Conservation (phyloP, 805 yeast genomes). For the Teunomyces kruisii region DNA sequence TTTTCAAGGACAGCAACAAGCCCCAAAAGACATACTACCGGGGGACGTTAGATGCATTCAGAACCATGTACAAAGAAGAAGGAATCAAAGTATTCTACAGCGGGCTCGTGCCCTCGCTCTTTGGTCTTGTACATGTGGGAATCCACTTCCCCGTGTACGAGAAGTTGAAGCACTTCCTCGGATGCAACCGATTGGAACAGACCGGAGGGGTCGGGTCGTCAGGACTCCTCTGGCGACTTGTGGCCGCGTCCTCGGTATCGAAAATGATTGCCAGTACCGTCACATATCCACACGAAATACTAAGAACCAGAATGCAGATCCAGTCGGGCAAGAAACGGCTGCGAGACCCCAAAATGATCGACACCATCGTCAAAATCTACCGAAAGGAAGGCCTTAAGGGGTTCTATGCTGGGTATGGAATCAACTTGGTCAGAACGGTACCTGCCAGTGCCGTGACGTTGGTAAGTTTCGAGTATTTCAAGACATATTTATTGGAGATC, state of each 20-base stretch:
- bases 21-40: constrained; percentile 49
- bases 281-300: constrained; percentile 94
- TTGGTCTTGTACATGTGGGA: constrained; percentile 92
- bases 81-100: constrained; percentile 82
- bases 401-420: constrained; percentile 85
- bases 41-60: constrained; percentile 83
- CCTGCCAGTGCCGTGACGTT: constrained; percentile 96
- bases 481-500: constrained; percentile 47
- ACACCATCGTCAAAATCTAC: constrained; percentile 44
- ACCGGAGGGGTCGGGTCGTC: background rate
- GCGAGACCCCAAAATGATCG: constrained; percentile 20
- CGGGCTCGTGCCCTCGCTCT: constrained; percentile 85
- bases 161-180: constrained; percentile 59
- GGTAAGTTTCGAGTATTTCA: constrained; percentile 84
- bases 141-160: constrained; percentile 96
- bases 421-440: constrained; percentile 85
- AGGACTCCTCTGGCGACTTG: constrained; percentile 28
- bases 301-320: constrained; percentile 88
- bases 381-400: constrained; percentile 73
- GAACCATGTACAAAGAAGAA: constrained; percentile 73
- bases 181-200: background rate
- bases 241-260: constrained; percentile 69
- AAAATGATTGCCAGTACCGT: constrained; percentile 86
- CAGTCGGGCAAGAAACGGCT: constrained; percentile 20
- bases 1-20: constrained; percentile 16